These are phyloP conservation scores for Lotus japonicus DNA, from an alignment of 306 rosid genomes.

Conservation along the genomic window DNA sequence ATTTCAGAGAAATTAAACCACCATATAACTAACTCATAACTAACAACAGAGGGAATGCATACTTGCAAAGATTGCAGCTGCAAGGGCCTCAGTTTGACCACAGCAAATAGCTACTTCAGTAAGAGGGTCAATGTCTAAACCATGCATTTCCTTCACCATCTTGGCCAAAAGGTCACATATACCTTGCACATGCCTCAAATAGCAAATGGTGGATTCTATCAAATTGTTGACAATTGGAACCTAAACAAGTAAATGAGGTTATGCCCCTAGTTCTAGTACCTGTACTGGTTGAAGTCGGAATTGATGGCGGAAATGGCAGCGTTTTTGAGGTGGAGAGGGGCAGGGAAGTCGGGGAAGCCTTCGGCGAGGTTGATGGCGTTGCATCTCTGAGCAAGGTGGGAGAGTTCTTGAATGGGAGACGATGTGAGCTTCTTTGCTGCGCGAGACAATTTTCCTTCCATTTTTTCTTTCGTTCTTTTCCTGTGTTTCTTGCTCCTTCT, in stretches of 20 bases:
- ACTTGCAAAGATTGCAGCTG: constrained; percentile 72
- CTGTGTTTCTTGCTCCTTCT: neutral
- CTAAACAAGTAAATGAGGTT: neutral
- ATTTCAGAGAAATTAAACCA: neutral
- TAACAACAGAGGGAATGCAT: neutral
- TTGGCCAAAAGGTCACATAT: constrained; percentile 56
- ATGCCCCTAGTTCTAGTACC: constrained; percentile 3
- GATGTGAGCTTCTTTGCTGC: constrained; percentile 57
- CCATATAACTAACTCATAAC: neutral
- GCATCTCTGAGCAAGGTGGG: constrained; percentile 65
- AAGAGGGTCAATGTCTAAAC: constrained; percentile 62
- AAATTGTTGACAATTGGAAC: neutral
- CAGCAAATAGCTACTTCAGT: constrained; percentile 77
- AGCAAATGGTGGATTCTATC: neutral
- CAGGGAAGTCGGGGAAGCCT: constrained; percentile 90
- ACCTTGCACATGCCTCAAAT: constrained; percentile 70
- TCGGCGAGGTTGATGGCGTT: constrained; percentile 86
- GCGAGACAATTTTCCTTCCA: constrained; percentile 56
- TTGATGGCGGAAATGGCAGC: constrained; percentile 77
- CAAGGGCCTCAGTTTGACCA: constrained; percentile 82
- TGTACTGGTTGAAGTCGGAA: constrained; percentile 76
- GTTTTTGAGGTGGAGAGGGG: constrained; percentile 49
- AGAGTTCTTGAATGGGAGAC: constrained; percentile 75
- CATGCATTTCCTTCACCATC: constrained; percentile 51
- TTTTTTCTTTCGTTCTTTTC: neutral